Base-by-base conservation (phyloP, 2,329 filamentous ascomycete genomes). In the Aspergillus pseudoglaucus region DNA sequence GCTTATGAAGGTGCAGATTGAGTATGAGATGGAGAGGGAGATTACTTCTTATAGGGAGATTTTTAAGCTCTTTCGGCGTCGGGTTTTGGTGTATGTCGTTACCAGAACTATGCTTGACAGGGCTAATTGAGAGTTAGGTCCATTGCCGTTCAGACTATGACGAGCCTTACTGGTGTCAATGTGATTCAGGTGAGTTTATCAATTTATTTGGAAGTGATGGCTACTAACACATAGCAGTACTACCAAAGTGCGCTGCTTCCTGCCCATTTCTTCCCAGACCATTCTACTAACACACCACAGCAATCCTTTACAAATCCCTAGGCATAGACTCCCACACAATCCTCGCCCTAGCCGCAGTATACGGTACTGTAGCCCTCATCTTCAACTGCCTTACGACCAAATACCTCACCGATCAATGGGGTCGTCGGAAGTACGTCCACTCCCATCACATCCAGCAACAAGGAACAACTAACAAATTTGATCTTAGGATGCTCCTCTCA, bases 111-210 rank as follows among this genome's bases (percentile, higher is more conserved):
- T 23, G 30, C n/a, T n/a, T 15, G 20, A 43, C 6, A 18, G 7
- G 14, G 27, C 55, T 61, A n/a, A 59, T 43, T 7, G 3, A 14
- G 2, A n/a, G 47, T 20, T 46, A 67, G 64, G 17, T 76, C 74
- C 1, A 76, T 81, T 55, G 73, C 74, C 2, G 78, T 80, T 2
- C 78, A 81, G 61, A 79, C 76, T 2, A 78, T 81, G 74, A 81
- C 78, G 0, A 74, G 70, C 53, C 56, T 80, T 35, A 81, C 78
- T 1, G 78, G 78, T 9, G 75, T 80, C 33, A 81, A 81, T 55
- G 78, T 80, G 1, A 80, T 81, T 33, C 77, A 75, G 58, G 65
- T 69, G 60, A 37, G 59, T 25, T 25, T n/a, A 18, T 30, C 8
- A 44, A 35, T 37, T 39, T 9, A 42, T 17, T 1, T 37, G 33